Conservation (phyloP, 192 early-diverging fungal species). For the Lobosporangium transversale region DNA sequence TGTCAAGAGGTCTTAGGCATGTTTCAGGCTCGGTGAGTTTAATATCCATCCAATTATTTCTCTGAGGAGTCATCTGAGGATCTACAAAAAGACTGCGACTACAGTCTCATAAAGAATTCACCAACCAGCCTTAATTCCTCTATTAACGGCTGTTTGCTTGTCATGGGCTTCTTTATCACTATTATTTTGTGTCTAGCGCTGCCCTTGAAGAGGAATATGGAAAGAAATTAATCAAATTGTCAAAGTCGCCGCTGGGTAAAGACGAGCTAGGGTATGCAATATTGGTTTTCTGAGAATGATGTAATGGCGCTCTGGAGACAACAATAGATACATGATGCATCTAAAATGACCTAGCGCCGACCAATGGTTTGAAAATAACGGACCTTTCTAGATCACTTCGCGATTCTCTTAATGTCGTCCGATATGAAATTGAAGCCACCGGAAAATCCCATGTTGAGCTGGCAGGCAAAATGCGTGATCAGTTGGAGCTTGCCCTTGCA, state of each 20-base stretch:
- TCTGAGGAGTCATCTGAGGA: no score
- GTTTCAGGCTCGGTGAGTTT: constrained; percentile 60
- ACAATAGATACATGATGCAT: no score
- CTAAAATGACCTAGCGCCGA: no score
- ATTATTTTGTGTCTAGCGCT: no score
- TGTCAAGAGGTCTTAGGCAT: constrained; percentile 73
- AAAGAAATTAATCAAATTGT: constrained; percentile 69
- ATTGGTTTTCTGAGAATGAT: neutral
- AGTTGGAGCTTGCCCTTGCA: constrained; percentile 66
- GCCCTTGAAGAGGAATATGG: constrained; percentile 76
- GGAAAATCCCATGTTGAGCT: constrained; percentile 72
- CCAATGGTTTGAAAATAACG: no score
- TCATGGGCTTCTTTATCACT: no score
- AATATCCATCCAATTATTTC: neutral
- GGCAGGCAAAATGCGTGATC: constrained; percentile 67
- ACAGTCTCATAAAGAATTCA: no score
- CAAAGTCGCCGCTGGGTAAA: constrained; percentile 66
- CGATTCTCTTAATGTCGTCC: constrained; percentile 64
- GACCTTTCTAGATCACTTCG: constrained; percentile 64
- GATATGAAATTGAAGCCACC: constrained; percentile 70
- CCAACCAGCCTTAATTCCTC: no score
- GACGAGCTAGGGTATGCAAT: constrained; percentile 72
- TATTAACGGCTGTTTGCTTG: no score
- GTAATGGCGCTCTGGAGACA: no score
- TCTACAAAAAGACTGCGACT: no score